Percentiles rank a stretch among this genome's conserved stretches.
These are phyloP conservation scores for Solanum hybrid DNA, from an alignment of 305 asterid species.

Conservation along the genomic window DNA sequence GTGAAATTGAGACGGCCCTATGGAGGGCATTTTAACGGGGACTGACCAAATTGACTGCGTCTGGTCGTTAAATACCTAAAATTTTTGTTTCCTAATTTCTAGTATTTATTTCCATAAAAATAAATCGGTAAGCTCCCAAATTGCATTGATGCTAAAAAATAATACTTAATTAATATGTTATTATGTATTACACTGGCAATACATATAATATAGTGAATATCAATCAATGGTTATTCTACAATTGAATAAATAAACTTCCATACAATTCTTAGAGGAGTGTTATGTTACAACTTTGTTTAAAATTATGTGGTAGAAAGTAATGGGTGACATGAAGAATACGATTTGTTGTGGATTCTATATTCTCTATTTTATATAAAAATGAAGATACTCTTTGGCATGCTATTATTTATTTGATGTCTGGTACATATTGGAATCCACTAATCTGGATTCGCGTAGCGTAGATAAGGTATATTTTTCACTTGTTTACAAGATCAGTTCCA, in stretches of 20 bases:
- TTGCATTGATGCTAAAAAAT: background rate
- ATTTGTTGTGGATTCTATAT: background rate
- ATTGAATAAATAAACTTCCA: background rate
- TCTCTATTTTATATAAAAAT: background rate
- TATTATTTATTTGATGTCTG: too few species aligned
- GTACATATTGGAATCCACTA: background rate
- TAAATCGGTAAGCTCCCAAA: background rate
- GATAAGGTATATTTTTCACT: too few species aligned
- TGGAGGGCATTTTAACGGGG: background rate
- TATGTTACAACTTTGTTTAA: background rate
- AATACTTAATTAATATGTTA: background rate
- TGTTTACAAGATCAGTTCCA: too few species aligned
- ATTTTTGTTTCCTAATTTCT: background rate
- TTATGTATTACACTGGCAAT: background rate
- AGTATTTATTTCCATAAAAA: background rate
- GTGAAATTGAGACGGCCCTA: background rate
- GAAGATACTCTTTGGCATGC: background rate
- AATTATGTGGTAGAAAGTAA: background rate
- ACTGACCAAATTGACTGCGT: background rate
- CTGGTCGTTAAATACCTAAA: background rate
- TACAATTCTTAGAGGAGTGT: background rate
- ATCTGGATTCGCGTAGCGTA: fast-evolving
- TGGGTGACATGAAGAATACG: background rate
- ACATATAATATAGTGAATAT: background rate
- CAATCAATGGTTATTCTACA: background rate